These are phyloP conservation scores for Pseudocercospora cruenta DNA, from an alignment of 2,329 filamentous ascomycete genomes.

Conservation along the genomic window DNA sequence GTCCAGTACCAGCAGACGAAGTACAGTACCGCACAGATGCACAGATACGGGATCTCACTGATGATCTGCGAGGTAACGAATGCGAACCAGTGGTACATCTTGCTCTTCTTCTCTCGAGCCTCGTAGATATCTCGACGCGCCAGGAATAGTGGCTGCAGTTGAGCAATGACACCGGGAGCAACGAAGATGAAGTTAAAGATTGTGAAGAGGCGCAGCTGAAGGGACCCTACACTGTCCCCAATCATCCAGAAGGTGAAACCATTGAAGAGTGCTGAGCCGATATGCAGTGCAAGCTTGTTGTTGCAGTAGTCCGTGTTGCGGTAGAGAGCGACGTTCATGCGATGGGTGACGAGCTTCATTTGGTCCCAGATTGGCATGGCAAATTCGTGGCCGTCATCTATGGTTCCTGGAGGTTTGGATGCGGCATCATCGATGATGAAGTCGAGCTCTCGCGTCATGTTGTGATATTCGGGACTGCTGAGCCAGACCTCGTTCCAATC, in stretches of 20 bases:
- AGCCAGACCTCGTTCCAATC: slow-evolving; percentile 54
- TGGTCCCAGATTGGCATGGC: slow-evolving; percentile 50
- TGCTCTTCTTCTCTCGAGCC: slow-evolving; percentile 64
- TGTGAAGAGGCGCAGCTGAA: slow-evolving; percentile 42
- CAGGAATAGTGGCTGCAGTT: slow-evolving; percentile 63
- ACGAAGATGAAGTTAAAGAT: slow-evolving; percentile 43
- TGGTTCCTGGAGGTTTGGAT: slow-evolving; percentile 40
- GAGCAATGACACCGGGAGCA: slow-evolving; percentile 54
- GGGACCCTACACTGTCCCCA: slow-evolving; percentile 37
- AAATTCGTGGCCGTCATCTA: slow-evolving; percentile 49
- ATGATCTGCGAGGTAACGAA: slow-evolving; percentile 72
- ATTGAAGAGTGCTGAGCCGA: slow-evolving; percentile 55
- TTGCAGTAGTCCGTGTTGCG: slow-evolving; percentile 69
- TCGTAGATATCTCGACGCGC: slow-evolving; percentile 63
- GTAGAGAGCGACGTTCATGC: slow-evolving; percentile 62
- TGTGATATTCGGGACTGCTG: slow-evolving; percentile 42
- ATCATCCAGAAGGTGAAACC: slow-evolving; percentile 55
- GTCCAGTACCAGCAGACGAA: slow-evolving; percentile 42
- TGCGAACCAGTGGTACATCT: slow-evolving; percentile 74
- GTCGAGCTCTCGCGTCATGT: slow-evolving; percentile 46
- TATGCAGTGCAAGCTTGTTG: slow-evolving; percentile 64
- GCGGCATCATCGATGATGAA: slow-evolving; percentile 44
- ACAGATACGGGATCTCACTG: slow-evolving; percentile 70
- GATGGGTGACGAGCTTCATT: slow-evolving; percentile 46
- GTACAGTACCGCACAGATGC: slow-evolving; percentile 62